Percentiles rank a stretch among this genome's conserved stretches.
Conservation (phyloP, 139 green algal genomes). For the Picochlorum costavermella region DNA sequence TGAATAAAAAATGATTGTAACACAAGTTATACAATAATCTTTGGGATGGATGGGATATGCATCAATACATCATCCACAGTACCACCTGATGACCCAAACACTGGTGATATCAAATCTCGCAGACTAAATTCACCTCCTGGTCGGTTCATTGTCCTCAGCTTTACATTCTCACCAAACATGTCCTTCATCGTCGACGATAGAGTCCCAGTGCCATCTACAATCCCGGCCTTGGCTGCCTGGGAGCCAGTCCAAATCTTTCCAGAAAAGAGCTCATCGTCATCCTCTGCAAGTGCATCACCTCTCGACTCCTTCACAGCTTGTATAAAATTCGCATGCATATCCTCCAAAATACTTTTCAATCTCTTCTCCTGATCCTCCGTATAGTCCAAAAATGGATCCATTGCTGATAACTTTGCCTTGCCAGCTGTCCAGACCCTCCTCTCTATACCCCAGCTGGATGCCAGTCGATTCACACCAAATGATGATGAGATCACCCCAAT, state of each 20-base stretch:
- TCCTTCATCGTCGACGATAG: constrained; percentile 19
- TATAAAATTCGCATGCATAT: constrained; percentile 26
- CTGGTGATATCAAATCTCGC: too few relatives aligned
- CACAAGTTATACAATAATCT: too few relatives aligned
- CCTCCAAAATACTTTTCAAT: constrained; percentile 28
- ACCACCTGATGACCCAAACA: too few relatives aligned
- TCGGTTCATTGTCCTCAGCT: constrained; percentile 7
- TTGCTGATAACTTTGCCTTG: constrained; percentile 21
- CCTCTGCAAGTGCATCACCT: constrained; percentile 12
- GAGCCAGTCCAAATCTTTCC: constrained; percentile 30
- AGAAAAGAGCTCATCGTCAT: constrained; percentile 28
- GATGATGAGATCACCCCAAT: constrained; percentile 32
- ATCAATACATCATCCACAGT: too few relatives aligned
- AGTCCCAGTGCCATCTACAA: constrained; percentile 27
- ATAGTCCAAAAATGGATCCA: constrained; percentile 38
- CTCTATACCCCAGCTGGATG: constrained; percentile 28
- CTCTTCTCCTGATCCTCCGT: constrained; percentile 15
- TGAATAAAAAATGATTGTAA: too few relatives aligned
- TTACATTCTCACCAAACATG: constrained; percentile 24
- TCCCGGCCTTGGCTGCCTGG: constrained; percentile 30
- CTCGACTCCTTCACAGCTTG: constrained; percentile 9
- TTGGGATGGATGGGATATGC: too few relatives aligned
- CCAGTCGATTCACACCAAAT: constrained; percentile 22
- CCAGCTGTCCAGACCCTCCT: constrained; percentile 31
- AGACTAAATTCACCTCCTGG: too few relatives aligned